These are phyloP conservation scores for Suillus placidus DNA, from an alignment of 768 basidiomycete genomes.

Conservation along the genomic window DNA sequence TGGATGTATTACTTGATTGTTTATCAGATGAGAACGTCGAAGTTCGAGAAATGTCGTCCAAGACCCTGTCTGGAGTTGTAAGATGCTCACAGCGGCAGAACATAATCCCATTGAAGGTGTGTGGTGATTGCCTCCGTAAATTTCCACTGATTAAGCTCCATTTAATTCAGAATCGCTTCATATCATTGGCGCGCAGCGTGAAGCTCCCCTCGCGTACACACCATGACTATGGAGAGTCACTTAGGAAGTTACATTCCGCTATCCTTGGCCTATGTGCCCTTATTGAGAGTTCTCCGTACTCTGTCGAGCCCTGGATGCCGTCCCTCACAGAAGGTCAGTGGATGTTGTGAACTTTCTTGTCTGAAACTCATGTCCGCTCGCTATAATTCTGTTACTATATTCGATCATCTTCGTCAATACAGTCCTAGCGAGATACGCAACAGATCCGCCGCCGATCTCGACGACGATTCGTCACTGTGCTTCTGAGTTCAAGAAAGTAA, in stretches of 20 bases:
- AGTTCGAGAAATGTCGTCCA: constrained; percentile 89
- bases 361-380: background rate
- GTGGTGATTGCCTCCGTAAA: constrained; percentile 13
- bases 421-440: constrained; percentile 79
- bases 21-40: constrained; percentile 90
- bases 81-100: constrained; percentile 89
- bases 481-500: constrained; percentile 82
- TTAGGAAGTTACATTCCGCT: constrained; percentile 82
- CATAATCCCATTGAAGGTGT: constrained; percentile 81
- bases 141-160: constrained; percentile 9
- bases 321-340: constrained; percentile 71
- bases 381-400: background rate
- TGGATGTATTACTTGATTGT: constrained; percentile 85
- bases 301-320: constrained; percentile 93
- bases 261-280: constrained; percentile 94
- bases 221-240: constrained; percentile 67
- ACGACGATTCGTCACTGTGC: constrained; percentile 87
- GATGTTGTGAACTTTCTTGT: background rate
- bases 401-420: constrained; percentile 10
- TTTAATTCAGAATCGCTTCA: constrained; percentile 71
- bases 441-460: constrained; percentile 88
- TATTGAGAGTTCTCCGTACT: constrained; percentile 94
- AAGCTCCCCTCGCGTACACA: constrained; percentile 71
- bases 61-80: constrained; percentile 82
- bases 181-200: constrained; percentile 59